Evolutionary conservation across 257 asterid species (phyloP).

Genomic region (Primulina huaijiensis): DNA sequence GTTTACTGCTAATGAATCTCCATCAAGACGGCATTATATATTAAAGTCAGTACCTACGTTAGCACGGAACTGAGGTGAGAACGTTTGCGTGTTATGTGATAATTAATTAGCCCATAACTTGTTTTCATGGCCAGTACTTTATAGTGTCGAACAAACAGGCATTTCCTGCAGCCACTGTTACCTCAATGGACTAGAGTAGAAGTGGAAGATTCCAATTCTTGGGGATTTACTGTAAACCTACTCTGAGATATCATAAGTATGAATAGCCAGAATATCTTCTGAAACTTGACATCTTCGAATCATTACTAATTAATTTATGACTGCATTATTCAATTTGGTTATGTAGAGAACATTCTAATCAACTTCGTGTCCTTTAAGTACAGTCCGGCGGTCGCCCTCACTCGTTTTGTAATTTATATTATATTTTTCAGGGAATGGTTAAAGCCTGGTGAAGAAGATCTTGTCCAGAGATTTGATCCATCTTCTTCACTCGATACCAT

Average conservation of each 20-base stretch:
- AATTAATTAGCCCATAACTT: too few species aligned
- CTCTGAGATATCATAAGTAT: not conserved
- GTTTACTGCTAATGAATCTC: too few species aligned
- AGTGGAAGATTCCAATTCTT: not conserved
- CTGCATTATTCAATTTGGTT: not conserved
- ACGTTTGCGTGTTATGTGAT: too few species aligned
- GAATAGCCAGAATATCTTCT: too few species aligned
- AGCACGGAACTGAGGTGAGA: not conserved
- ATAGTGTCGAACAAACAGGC: not conserved
- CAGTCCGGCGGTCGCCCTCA: not conserved
- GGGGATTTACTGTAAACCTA: not conserved
- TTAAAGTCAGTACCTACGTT: too few species aligned
- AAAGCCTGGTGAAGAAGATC: conserved; percentile 84
- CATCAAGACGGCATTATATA: not conserved
- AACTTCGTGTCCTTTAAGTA: not conserved
- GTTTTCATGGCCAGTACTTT: too few species aligned
- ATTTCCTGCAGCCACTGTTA: not conserved
- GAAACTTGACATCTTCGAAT: too few species aligned
- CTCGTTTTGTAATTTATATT: conserved; percentile 1
- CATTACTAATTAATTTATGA: too few species aligned
- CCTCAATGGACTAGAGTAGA: not conserved
- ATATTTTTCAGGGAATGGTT: conserved; percentile 78
- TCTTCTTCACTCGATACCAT: conserved; percentile 79
- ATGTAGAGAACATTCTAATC: not conserved
- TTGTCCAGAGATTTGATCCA: conserved; percentile 97